These are phyloP conservation scores for Drechslerella stenobrocha DNA, from an alignment of 2,329 filamentous ascomycete genomes.

Conservation along the genomic window DNA sequence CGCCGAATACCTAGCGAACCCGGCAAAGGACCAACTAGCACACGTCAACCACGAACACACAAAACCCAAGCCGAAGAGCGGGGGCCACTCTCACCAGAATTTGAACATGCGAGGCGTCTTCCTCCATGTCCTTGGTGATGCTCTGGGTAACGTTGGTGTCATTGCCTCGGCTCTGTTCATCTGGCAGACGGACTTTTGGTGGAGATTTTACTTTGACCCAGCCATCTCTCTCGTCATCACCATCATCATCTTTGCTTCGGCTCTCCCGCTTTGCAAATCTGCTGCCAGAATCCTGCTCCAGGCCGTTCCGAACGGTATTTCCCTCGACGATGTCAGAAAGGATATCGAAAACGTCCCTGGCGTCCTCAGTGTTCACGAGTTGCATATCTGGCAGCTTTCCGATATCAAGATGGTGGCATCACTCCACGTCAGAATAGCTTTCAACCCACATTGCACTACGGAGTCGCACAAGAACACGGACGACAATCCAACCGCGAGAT, in stretches of 20 bases:
- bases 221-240: conserved; percentile 93
- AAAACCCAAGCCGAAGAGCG: conserved; percentile 67
- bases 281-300: conserved; percentile 88
- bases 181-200: conserved; percentile 78
- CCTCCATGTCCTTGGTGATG: conserved; percentile 76
- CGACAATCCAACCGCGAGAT: conserved; percentile 65
- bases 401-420: conserved; percentile 93
- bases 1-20: conserved; percentile 51
- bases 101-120: conserved; percentile 93
- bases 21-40: conserved; percentile 54
- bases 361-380: conserved; percentile 87
- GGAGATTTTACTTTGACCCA: conserved; percentile 86
- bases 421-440: conserved; percentile 88
- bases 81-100: conserved; percentile 77
- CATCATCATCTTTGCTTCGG: conserved; percentile 71
- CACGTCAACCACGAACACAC: conserved; percentile 80
- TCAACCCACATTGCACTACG: conserved; percentile 56
- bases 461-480: conserved; percentile 65
- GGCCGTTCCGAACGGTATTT: conserved; percentile 85
- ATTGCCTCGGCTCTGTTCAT: conserved; percentile 83
- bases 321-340: conserved; percentile 84
- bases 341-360: conserved; percentile 85
- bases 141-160: conserved; percentile 82
- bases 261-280: conserved; percentile 76
- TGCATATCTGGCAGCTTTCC: conserved; percentile 96